A percentile compares a stretch with the other conserved stretches of the same genome.
These are phyloP conservation scores for Spergularia bocconei DNA, from an alignment of 148 eudicot species.

Conservation along the genomic window DNA sequence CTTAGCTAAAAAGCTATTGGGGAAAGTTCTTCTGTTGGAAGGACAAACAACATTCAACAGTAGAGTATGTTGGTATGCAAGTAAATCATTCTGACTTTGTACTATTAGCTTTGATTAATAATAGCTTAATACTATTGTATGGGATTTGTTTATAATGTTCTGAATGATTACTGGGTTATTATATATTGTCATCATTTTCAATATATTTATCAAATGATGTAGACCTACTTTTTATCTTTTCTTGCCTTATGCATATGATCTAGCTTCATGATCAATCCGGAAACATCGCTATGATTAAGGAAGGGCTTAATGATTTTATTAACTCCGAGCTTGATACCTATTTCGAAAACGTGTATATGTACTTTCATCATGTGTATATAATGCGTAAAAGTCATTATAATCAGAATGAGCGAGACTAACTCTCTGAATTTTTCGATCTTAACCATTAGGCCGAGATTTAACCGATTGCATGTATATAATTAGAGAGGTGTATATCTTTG, in stretches of 20 bases:
- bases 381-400: no score
- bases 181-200: conserved; percentile 20
- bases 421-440: no score
- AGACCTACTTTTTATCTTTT: conserved; percentile 13
- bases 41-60: not conserved
- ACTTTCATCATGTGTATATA: no score
- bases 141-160: conserved; percentile 23
- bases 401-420: no score
- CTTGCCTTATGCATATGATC: conserved; percentile 10
- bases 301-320: conserved; percentile 1
- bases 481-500: no score
- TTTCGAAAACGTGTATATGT: no score
- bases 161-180: conserved; percentile 16
- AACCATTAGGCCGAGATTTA: no score
- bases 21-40: conserved; percentile 7
- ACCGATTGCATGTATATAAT: no score
- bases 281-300: conserved; percentile 25
- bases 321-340: no score
- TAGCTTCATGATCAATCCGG: conserved; percentile 4
- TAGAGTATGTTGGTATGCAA: conserved; percentile 23
- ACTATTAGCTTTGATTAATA: not conserved
- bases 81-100: conserved; percentile 21
- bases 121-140: conserved; percentile 7
- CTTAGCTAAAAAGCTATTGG: not conserved
- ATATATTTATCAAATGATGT: conserved; percentile 11